Evolutionary conservation across 1,284 basidiomycete genomes (phyloP).

Genomic region (Apiotrichum laibachii): DNA sequence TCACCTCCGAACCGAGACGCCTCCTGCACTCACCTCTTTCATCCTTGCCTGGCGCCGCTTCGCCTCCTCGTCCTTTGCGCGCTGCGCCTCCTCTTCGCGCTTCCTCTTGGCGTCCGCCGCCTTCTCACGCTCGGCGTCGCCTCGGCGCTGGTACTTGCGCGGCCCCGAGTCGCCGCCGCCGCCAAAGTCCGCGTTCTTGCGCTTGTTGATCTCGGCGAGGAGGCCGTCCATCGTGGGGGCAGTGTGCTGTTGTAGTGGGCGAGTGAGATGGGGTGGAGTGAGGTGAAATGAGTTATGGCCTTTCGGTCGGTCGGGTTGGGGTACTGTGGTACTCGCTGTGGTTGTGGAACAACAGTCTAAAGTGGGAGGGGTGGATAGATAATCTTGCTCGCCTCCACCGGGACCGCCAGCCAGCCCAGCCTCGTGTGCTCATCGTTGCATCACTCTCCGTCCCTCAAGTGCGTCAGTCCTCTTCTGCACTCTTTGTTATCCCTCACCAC

Average conservation of each 20-base stretch:
- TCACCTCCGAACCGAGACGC: no score
- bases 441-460: no score
- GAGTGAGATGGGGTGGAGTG: no score
- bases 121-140: slow-evolving; percentile 63
- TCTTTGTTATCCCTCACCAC: not conserved
- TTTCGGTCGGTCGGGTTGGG: no score
- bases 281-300: no score
- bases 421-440: no score
- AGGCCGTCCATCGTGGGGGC: slow-evolving; percentile 44
- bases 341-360: no score
- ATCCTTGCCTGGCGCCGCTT: slow-evolving; percentile 25
- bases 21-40: slow-evolving; percentile 43
- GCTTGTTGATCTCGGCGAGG: slow-evolving; percentile 77
- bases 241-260: not conserved
- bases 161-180: slow-evolving; percentile 16
- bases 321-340: no score
- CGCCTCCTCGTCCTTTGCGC: slow-evolving; percentile 45
- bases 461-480: not conserved
- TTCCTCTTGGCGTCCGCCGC: slow-evolving; percentile 67
- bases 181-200: slow-evolving; percentile 64
- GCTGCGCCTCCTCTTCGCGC: slow-evolving; percentile 46
- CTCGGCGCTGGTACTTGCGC: slow-evolving; percentile 82
- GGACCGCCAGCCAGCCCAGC: no score
- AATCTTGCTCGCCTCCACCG: no score
- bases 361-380: no score